Conservation (phyloP, 805 yeast species). For the Candida sanyiensis region DNA sequence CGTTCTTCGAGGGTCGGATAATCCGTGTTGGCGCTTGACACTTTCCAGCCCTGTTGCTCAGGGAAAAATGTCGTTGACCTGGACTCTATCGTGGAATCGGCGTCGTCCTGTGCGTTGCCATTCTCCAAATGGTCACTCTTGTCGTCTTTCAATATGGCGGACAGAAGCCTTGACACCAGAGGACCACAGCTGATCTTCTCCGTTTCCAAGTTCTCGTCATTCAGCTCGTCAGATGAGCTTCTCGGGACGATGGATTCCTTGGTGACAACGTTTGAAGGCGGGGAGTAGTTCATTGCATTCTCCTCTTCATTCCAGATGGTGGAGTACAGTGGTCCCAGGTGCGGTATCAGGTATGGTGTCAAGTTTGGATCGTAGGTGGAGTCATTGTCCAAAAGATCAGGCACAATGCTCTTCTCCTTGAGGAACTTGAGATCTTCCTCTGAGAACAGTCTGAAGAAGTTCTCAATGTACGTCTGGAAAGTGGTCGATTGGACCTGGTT, state of each 20-base stretch:
- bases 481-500: conserved; percentile 92
- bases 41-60: conserved; percentile 44
- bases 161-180: conserved; percentile 69
- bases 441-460: conserved; percentile 67
- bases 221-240: conserved; percentile 51
- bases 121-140: conserved; percentile 12
- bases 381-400: conserved; percentile 36
- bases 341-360: conserved; percentile 77
- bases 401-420: conserved; percentile 53
- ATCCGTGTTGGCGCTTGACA: conserved; percentile 46
- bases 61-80: conserved; percentile 28
- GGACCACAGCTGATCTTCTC: conserved; percentile 89
- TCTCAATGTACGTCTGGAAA: conserved; percentile 78
- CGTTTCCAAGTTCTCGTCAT: conserved; percentile 59
- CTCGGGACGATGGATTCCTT: conserved; percentile 43
- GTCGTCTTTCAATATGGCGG: conserved; percentile 63
- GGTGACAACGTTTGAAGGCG: conserved; percentile 41
- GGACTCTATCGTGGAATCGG: conserved; percentile 24
- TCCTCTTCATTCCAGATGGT: conserved; percentile 88
- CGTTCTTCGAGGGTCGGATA: conserved; percentile 83
- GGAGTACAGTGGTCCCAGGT: conserved; percentile 74
- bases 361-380: conserved; percentile 58
- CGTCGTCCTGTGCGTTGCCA: conserved; percentile 24
- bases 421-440: conserved; percentile 81
- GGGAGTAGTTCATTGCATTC: conserved; percentile 41